A percentile compares a stretch with the other conserved stretches of the same genome.
Conservation (phyloP, 1,284 basidiomycete genomes). For the Dichomitus squalens region DNA sequence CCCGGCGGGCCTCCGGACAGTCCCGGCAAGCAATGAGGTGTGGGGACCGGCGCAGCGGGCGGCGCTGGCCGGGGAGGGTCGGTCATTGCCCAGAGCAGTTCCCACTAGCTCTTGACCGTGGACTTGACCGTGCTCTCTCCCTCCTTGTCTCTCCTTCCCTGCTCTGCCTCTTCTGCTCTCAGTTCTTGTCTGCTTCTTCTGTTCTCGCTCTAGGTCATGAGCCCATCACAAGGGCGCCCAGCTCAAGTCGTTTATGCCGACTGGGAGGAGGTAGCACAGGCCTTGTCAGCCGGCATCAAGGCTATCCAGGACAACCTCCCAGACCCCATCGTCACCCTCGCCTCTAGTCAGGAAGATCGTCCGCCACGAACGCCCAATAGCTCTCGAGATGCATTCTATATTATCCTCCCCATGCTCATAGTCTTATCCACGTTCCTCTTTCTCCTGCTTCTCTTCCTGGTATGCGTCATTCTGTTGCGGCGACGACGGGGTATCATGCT, state of each 20-base stretch:
- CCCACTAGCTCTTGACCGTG: constrained; percentile 16
- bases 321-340: constrained; percentile 9
- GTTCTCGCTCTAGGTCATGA: constrained; percentile 16
- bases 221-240: constrained; percentile 18
- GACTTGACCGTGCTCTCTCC: neutral
- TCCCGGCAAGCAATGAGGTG: too few relatives aligned
- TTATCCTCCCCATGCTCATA: constrained; percentile 90
- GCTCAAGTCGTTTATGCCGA: constrained; percentile 7
- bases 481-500: constrained; percentile 82
- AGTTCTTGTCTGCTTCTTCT: constrained; percentile 8
- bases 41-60: constrained; percentile 16
- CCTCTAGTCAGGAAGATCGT: constrained; percentile 31
- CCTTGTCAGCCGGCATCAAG: constrained; percentile 25
- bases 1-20: neutral
- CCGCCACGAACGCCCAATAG: constrained; percentile 16
- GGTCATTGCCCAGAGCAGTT: constrained; percentile 5
- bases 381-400: constrained; percentile 61
- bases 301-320: constrained; percentile 32
- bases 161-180: constrained; percentile 5
- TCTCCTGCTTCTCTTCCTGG: constrained; percentile 86
- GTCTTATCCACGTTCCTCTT: constrained; percentile 92
- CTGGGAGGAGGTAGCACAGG: constrained; percentile 24
- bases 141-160: neutral
- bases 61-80: constrained; percentile 14
- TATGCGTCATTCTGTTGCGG: constrained; percentile 85